phyloP scores from a whole-genome alignment of 148 eudicot genomes.

The Dianthus caryophyllus region DNA sequence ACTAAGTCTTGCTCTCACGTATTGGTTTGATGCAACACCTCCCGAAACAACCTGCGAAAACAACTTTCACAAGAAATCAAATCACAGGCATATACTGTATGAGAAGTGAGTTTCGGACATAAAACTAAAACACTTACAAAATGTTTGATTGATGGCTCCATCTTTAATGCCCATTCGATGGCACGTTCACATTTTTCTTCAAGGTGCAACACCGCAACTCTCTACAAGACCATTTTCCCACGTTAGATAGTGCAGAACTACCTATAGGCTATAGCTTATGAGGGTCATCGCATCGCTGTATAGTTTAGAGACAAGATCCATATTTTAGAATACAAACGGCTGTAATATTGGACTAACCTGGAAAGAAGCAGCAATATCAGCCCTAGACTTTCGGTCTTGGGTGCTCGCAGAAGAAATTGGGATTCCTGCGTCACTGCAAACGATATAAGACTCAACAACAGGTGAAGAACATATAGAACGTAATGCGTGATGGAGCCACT shows the following conservation, averaged over 20 bases:
- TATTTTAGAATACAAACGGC: background rate
- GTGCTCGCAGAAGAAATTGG: slow-evolving; percentile 64
- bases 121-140: slow-evolving; percentile 41
- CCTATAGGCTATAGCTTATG: background rate
- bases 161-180: slow-evolving; percentile 82
- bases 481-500: background rate
- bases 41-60: slow-evolving; percentile 84
- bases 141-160: slow-evolving; percentile 77
- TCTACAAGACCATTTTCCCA: slow-evolving; percentile 38
- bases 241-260: slow-evolving; percentile 8
- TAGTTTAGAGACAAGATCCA: background rate
- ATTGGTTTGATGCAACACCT: slow-evolving; percentile 92
- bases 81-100: slow-evolving; percentile 5
- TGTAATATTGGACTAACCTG: slow-evolving; percentile 45
- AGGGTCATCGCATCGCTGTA: background rate
- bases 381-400: slow-evolving; percentile 75
- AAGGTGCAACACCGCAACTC: slow-evolving; percentile 87
- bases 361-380: slow-evolving; percentile 95
- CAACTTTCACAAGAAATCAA: background rate
- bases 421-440: slow-evolving; percentile 59
- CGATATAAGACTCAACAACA: slow-evolving; percentile 11
- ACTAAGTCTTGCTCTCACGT: slow-evolving; percentile 72
- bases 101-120: slow-evolving; percentile 4
- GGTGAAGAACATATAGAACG: background rate
- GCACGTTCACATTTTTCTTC: slow-evolving; percentile 94